phyloP scores from a whole-genome alignment of 495 filamentous ascomycete genomes.

The Echria macrotheca region DNA sequence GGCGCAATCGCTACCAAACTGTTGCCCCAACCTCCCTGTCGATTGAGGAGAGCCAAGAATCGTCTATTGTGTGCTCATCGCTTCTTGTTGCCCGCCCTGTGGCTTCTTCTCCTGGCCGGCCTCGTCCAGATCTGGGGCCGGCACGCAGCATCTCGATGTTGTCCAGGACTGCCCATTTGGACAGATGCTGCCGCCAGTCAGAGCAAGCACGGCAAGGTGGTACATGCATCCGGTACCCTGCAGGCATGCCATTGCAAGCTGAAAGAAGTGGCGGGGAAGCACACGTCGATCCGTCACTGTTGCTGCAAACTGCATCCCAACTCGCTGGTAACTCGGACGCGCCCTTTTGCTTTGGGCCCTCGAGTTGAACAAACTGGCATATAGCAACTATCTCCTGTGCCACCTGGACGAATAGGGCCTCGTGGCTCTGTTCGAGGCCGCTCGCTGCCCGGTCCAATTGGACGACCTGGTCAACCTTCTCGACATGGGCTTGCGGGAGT shows the following conservation, averaged over 20 bases:
- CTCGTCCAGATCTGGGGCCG: too few relatives aligned
- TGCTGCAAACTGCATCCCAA: not conserved
- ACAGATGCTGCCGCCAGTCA: too few relatives aligned
- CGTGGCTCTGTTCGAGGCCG: not conserved
- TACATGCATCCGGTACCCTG: not conserved
- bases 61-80: not conserved
- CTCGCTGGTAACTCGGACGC: not conserved
- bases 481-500: slow-evolving; percentile 5
- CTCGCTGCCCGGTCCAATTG: slow-evolving; percentile 5
- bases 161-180: not conserved
- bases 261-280: not conserved
- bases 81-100: not conserved
- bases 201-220: too few relatives aligned
- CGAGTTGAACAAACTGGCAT: slow-evolving; percentile 4
- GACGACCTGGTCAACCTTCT: not conserved
- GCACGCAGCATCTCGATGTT: too few relatives aligned
- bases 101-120: not conserved
- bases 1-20: slow-evolving; percentile 17
- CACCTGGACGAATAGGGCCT: slow-evolving; percentile 7
- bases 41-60: not conserved
- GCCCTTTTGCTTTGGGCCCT: too few relatives aligned
- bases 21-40: not conserved
- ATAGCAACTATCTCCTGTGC: not conserved
- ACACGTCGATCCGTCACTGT: not conserved
- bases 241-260: too few relatives aligned